phyloP scores from a whole-genome alignment of 1,139 yeast genomes.

The Debaryomyces singareniensis region DNA sequence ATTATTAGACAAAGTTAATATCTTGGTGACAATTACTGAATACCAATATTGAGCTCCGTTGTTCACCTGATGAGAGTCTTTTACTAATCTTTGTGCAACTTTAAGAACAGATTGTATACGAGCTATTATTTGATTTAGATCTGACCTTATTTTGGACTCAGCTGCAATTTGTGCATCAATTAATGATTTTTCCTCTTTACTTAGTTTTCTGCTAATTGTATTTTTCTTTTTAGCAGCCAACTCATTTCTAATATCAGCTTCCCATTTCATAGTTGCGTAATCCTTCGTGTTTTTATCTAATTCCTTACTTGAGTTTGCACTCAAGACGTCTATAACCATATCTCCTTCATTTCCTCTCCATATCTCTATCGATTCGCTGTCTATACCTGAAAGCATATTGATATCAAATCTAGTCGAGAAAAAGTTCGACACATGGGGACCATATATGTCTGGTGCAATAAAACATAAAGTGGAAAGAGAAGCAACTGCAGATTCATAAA shows the following conservation, averaged over 20 bases:
- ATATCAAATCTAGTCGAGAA: conserved; percentile 40
- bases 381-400: conserved; percentile 17
- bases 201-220: conserved; percentile 42
- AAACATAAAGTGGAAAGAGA: conserved; percentile 65
- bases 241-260: conserved; percentile 71
- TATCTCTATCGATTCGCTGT: conserved; percentile 37
- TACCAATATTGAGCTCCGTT: conserved; percentile 74
- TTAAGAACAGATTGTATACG: conserved; percentile 44
- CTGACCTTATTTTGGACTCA: conserved; percentile 50
- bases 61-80: conserved; percentile 45
- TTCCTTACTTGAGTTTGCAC: conserved; percentile 31
- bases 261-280: conserved; percentile 87
- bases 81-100: conserved; percentile 47
- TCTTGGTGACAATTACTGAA: conserved; percentile 48
- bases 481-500: conserved; percentile 43
- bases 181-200: conserved; percentile 68
- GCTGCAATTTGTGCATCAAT: conserved; percentile 56
- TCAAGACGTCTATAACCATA: conserved; percentile 59
- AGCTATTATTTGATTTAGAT: conserved; percentile 33
- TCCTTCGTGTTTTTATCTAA: conserved; percentile 64
- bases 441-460: conserved; percentile 56
- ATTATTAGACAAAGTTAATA: conserved; percentile 36
- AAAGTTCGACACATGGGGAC: conserved; percentile 42
- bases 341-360: conserved; percentile 68
- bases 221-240: conserved; percentile 48